Conservation (phyloP, 1,284 basidiomycete species). For the Naganishia sp. region DNA sequence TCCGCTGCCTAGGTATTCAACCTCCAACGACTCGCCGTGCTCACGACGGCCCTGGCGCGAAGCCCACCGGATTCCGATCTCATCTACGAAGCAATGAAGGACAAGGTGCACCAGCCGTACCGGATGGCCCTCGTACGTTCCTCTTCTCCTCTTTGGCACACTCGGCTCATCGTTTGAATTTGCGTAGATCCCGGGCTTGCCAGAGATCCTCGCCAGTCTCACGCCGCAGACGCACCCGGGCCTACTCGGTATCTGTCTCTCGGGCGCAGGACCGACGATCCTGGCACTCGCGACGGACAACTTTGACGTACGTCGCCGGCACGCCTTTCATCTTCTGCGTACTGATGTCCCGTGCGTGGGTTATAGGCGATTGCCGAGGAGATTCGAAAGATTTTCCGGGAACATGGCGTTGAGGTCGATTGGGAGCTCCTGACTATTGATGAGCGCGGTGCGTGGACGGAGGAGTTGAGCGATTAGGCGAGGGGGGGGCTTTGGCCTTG, state of each 20-base stretch:
- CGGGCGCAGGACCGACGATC: slow-evolving; percentile 96
- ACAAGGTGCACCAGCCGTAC: slow-evolving; percentile 96
- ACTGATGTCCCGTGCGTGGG: background rate
- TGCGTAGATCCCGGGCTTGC: slow-evolving; percentile 85
- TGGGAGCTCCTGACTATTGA: slow-evolving; percentile 55
- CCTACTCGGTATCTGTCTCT: slow-evolving; percentile 93
- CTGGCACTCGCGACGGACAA: slow-evolving; percentile 88
- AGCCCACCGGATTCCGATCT: slow-evolving; percentile 88
- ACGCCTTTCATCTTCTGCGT: background rate
- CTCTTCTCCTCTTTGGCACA: background rate
- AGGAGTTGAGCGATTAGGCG: slow-evolving; percentile 38
- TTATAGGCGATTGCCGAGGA: slow-evolving; percentile 67
- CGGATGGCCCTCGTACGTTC: slow-evolving; percentile 73
- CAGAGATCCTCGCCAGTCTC: slow-evolving; percentile 82
- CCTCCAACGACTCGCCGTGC: slow-evolving; percentile 92
- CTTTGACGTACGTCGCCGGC: slow-evolving; percentile 61
- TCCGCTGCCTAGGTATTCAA: slow-evolving; percentile 79
- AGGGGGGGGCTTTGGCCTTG: too few species aligned
- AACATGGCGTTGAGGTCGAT: slow-evolving; percentile 70
- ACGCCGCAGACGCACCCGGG: slow-evolving; percentile 89
- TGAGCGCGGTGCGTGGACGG: slow-evolving; percentile 52
- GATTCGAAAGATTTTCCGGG: slow-evolving; percentile 71
- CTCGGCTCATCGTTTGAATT: slow-evolving; percentile 6
- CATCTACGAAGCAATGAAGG: slow-evolving; percentile 99
- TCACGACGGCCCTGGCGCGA: slow-evolving; percentile 89